Evolutionary conservation across 2,329 filamentous ascomycete species (phyloP).

Genomic region (Zalaria sp.): DNA sequence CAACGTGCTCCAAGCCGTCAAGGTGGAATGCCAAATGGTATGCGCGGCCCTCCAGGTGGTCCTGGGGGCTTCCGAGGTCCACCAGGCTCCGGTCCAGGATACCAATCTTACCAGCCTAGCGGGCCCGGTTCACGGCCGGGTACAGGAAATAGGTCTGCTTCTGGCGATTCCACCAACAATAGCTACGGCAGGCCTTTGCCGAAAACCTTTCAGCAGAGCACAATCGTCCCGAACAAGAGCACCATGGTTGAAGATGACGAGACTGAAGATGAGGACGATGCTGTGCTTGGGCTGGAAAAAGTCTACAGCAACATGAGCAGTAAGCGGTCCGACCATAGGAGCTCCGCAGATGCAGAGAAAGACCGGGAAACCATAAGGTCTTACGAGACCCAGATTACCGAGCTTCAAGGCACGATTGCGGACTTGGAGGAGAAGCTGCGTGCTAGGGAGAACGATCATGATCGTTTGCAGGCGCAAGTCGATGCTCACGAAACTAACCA

Average conservation of each 20-base stretch:
- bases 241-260: slow-evolving; percentile 96
- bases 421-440: slow-evolving; percentile 55
- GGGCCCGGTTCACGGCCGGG: slow-evolving; percentile 26
- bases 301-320: slow-evolving; percentile 11
- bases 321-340: slow-evolving; percentile 16
- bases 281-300: slow-evolving; percentile 45
- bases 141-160: slow-evolving; percentile 9
- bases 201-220: slow-evolving; percentile 89
- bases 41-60: slow-evolving; percentile 23
- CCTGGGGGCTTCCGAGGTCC: slow-evolving; percentile 13
- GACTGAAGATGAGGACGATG: slow-evolving; percentile 48
- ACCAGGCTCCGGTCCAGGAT: slow-evolving; percentile 3
- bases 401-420: slow-evolving; percentile 60
- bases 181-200: slow-evolving; percentile 65
- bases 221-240: slow-evolving; percentile 93
- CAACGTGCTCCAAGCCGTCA: slow-evolving; percentile 8
- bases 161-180: slow-evolving; percentile 17
- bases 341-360: slow-evolving; percentile 15
- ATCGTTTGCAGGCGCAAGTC: slow-evolving; percentile 44
- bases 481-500: slow-evolving; percentile 27
- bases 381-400: slow-evolving; percentile 63
- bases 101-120: slow-evolving; percentile 5
- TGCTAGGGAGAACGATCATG: slow-evolving; percentile 58
- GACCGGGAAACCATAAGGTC: slow-evolving; percentile 60
- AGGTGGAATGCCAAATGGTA: slow-evolving; percentile 11